Conservation (phyloP, 345 rosid genomes). For the Melaleuca alternifolia region DNA sequence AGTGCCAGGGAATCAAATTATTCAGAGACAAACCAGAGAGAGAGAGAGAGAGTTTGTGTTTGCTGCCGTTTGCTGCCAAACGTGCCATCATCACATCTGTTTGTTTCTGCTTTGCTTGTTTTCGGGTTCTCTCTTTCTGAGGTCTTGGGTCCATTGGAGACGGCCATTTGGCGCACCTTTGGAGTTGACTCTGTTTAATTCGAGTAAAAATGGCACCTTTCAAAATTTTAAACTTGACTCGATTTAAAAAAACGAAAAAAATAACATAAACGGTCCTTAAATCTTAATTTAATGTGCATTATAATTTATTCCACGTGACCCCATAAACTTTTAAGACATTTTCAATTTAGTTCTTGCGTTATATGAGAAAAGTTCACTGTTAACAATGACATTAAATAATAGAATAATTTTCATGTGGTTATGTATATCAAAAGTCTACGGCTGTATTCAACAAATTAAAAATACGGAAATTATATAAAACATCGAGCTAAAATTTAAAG, state of each 20-base stretch:
- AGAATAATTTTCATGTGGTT: background rate
- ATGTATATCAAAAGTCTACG: no score
- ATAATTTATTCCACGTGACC: background rate
- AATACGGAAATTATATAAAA: no score
- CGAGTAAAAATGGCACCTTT: background rate
- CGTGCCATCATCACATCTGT: background rate
- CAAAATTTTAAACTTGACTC: background rate
- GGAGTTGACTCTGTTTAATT: background rate
- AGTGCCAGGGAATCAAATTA: background rate
- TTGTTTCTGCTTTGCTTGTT: background rate
- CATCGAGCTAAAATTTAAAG: background rate
- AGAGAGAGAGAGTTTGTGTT: background rate
- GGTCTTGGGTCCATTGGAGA: background rate
- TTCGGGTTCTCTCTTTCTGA: background rate
- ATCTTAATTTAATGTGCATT: background rate
- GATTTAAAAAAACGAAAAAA: accelerated
- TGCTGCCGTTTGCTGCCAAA: background rate
- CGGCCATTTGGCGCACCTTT: background rate
- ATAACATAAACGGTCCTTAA: accelerated
- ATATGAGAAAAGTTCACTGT: background rate
- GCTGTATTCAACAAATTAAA: no score
- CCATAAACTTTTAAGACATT: background rate
- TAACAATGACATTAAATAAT: background rate
- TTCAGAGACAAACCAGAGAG: background rate
- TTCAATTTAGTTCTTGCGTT: background rate